These are phyloP conservation scores for Geranium incanum DNA, from an alignment of 441 rosid species.

Conservation along the genomic window DNA sequence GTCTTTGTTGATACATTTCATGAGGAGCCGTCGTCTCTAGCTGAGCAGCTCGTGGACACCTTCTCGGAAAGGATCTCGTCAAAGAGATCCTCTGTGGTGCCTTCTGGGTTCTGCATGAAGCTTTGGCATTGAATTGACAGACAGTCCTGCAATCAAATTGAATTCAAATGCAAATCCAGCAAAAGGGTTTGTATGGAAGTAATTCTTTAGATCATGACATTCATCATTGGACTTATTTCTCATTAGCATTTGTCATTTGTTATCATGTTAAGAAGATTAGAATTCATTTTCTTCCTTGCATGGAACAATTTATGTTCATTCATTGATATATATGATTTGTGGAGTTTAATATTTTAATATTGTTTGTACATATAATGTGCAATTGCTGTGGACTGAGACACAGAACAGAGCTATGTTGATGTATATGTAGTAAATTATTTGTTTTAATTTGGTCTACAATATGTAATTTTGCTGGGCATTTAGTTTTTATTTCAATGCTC, in stretches of 20 bases:
- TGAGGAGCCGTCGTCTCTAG: constrained; percentile 75
- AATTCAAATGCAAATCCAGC: constrained; percentile 20
- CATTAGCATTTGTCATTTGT: constrained; percentile 29
- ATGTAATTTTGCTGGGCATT: no score
- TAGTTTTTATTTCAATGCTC: no score
- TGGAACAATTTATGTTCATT: constrained; percentile 21
- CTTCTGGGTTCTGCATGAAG: constrained; percentile 78
- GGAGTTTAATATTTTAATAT: neutral
- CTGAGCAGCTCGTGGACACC: constrained; percentile 84
- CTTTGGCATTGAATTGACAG: constrained; percentile 88
- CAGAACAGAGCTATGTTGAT: no score
- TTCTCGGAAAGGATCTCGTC: constrained; percentile 61
- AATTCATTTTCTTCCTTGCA: constrained; percentile 19
- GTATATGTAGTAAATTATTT: no score
- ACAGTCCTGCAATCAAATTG: constrained; percentile 12
- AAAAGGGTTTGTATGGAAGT: constrained; percentile 26
- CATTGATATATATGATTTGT: constrained; percentile 15
- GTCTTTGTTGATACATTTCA: constrained; percentile 60
- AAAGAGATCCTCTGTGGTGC: constrained; percentile 45
- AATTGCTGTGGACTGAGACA: no score
- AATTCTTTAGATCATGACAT: constrained; percentile 39
- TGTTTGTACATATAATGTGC: no score
- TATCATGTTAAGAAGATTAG: constrained; percentile 30
- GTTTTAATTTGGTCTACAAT: no score
- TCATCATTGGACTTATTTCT: constrained; percentile 28